Evolutionary conservation across 2,329 filamentous ascomycete species (phyloP).

Genomic region (Zymoseptoria pseudotritici): DNA sequence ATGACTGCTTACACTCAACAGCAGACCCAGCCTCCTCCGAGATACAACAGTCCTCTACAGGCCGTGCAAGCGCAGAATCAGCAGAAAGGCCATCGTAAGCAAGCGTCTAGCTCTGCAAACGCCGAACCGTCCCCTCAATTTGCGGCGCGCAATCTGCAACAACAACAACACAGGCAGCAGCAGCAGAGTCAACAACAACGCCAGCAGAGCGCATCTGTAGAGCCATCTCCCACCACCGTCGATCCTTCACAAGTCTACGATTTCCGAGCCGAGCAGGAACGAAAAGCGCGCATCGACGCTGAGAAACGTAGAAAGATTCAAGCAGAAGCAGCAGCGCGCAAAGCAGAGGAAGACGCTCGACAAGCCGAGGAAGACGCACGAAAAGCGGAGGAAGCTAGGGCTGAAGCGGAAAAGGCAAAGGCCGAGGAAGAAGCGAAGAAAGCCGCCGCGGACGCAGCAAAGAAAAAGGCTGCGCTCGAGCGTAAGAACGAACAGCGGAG

Average conservation of each 20-base stretch:
- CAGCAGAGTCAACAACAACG: constrained; percentile 15
- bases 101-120: constrained; percentile 16
- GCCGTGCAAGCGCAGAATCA: constrained; percentile 24
- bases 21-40: constrained; percentile 17
- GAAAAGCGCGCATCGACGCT: constrained; percentile 30
- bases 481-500: constrained; percentile 26
- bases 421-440: constrained; percentile 17
- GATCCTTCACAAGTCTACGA: constrained; percentile 50
- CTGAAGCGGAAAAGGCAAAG: constrained; percentile 19
- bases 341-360: constrained; percentile 26
- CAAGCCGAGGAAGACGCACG: constrained; percentile 22
- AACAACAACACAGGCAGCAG: constrained; percentile 6
- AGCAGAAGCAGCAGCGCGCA: constrained; percentile 28
- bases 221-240: constrained; percentile 38
- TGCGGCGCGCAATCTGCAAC: constrained; percentile 10
- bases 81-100: constrained; percentile 16
- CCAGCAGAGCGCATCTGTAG: constrained; percentile 23
- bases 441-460: constrained; percentile 17
- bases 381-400: constrained; percentile 22
- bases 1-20: constrained; percentile 14
- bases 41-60: constrained; percentile 26
- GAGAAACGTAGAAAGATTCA: constrained; percentile 25
- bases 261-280: constrained; percentile 43
- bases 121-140: constrained; percentile 22
- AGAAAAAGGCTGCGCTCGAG: constrained; percentile 20